Conservation (phyloP, 208 protist genomes). For the Strigomonas culicis region DNA sequence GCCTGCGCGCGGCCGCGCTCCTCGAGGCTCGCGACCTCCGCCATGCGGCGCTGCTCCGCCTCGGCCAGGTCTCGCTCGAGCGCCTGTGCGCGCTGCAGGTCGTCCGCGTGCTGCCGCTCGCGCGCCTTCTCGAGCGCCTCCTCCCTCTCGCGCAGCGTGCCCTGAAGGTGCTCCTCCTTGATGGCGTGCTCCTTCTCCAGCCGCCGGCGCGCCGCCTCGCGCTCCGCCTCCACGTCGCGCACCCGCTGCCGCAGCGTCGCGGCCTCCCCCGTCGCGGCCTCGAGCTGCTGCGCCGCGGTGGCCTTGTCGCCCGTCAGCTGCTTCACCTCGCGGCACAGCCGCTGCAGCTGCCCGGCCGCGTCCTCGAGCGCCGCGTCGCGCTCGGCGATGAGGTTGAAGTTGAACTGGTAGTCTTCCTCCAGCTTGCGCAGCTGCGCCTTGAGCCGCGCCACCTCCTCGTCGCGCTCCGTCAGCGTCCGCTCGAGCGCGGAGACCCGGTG, state of each 20-base stretch:
- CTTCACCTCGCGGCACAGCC: slow-evolving; percentile 68
- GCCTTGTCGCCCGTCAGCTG: slow-evolving; percentile 39
- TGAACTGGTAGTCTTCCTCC: slow-evolving; percentile 90
- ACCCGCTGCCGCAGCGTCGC: slow-evolving; percentile 39
- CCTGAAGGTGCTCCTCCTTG: slow-evolving; percentile 51
- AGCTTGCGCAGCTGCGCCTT: slow-evolving; percentile 55
- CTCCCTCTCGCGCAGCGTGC: slow-evolving; percentile 31
- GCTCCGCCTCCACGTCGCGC: slow-evolving; percentile 55
- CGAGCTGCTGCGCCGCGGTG: slow-evolving; percentile 31
- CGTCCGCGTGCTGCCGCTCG: slow-evolving; percentile 55
- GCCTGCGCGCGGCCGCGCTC: slow-evolving; percentile 45
- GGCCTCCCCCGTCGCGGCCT: slow-evolving; percentile 35
- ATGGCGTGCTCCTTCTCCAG: slow-evolving; percentile 42
- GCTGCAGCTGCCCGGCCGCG: slow-evolving; percentile 70
- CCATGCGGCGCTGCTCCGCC: slow-evolving; percentile 27
- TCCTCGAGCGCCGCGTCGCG: slow-evolving; percentile 84
- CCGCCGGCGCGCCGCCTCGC: slow-evolving; percentile 33
- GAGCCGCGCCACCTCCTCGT: slow-evolving; percentile 59
- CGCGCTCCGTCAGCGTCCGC: slow-evolving; percentile 44
- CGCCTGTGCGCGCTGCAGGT: slow-evolving; percentile 36
- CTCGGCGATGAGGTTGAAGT: slow-evolving; percentile 84
- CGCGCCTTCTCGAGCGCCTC: slow-evolving; percentile 54
- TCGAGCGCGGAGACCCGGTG: slow-evolving; percentile 70
- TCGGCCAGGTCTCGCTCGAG: slow-evolving; percentile 43
- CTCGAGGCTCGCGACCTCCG: slow-evolving; percentile 22